Conservation (phyloP, 371 early-diverging fungal genomes). For the Lichtheimia ramosa region DNA sequence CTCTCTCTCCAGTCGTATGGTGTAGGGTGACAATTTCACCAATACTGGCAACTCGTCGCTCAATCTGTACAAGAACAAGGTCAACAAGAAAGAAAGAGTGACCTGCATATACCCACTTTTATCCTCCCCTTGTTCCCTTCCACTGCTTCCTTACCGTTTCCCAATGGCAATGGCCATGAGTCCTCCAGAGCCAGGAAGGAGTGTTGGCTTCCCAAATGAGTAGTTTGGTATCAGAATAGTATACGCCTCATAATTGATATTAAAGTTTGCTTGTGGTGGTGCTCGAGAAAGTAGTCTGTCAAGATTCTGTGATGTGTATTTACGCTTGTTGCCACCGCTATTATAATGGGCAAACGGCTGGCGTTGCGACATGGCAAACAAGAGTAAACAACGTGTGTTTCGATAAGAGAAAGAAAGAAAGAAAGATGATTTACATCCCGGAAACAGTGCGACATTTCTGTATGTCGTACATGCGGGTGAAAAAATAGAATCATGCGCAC, state of each 20-base stretch:
- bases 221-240: conserved; percentile 39
- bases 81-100: background rate
- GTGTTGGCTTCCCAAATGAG: conserved; percentile 31
- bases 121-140: no score
- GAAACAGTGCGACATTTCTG: background rate
- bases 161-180: conserved; percentile 37
- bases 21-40: conserved; percentile 42
- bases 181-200: conserved; percentile 38
- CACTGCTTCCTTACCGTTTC: conserved; percentile 21
- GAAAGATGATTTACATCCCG: no score
- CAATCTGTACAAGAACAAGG: conserved; percentile 12
- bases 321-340: no score
- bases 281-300: conserved; percentile 22
- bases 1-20: conserved; percentile 40
- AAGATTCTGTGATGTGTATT: conserved; percentile 1
- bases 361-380: no score
- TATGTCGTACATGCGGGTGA: background rate
- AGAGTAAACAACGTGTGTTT: no score
- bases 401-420: no score
- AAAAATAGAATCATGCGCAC: no score
- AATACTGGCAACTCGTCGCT: conserved; percentile 28
- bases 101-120: background rate
- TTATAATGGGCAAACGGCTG: no score
- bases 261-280: conserved; percentile 28
- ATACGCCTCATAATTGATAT: conserved; percentile 34